Evolutionary conservation across 2,329 filamentous ascomycete species (phyloP).

Genomic region (Fusarium sp.): DNA sequence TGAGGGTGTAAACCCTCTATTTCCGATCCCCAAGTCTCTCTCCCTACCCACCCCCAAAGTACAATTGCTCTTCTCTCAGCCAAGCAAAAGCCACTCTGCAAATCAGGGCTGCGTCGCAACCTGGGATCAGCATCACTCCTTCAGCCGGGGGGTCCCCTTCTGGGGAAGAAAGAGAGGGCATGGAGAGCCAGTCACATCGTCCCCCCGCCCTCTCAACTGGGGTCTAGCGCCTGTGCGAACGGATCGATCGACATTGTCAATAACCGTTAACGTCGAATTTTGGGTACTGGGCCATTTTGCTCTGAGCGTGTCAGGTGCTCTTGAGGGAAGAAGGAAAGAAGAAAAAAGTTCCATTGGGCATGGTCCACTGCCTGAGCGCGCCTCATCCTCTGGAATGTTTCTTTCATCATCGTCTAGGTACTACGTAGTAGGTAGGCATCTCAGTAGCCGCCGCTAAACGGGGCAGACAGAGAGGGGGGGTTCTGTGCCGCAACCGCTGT

Average conservation of each 20-base stretch:
- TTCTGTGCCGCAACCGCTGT: constrained; percentile 15
- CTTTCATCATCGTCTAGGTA: neutral
- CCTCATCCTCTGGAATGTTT: neutral
- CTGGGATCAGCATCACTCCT: constrained; percentile 26
- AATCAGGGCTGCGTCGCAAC: constrained; percentile 23
- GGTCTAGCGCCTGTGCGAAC: constrained; percentile 37
- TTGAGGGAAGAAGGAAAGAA: neutral
- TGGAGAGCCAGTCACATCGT: constrained; percentile 23
- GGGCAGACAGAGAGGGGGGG: neutral
- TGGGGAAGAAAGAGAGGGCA: constrained; percentile 23
- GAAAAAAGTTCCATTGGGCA: neutral
- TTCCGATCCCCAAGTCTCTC: neutral
- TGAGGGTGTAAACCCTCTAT: neutral
- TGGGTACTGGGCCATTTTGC: constrained; percentile 7
- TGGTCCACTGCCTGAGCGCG: neutral
- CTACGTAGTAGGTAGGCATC: neutral
- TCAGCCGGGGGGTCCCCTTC: constrained; percentile 16
- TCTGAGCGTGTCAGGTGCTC: neutral
- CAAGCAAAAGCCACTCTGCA: neutral
- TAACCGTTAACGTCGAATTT: constrained; percentile 29
- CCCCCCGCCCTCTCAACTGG: constrained; percentile 23
- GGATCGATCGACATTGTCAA: constrained; percentile 44
- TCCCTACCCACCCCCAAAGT: neutral
- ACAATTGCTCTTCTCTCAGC: neutral
- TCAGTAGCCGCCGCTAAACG: neutral